phyloP scores from a whole-genome alignment of 164 flowering plant genomes.

The Paratinospora sagittata region DNA sequence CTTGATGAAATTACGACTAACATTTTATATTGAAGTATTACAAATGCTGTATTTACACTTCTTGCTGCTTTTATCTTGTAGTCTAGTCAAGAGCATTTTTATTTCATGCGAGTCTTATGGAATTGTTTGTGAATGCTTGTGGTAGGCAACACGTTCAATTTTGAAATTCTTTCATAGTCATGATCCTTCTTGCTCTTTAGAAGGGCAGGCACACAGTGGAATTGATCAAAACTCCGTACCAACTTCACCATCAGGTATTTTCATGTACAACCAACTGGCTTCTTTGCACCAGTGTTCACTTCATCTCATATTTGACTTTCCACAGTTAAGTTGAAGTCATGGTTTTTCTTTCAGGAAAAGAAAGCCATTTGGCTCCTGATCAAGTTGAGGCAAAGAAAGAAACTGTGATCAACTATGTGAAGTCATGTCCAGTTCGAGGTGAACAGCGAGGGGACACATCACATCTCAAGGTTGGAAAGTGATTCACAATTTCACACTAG shows the following conservation, averaged over 20 bases:
- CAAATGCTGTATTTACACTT: background rate
- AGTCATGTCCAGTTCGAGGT: background rate
- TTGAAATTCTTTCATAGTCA: slow-evolving; percentile 45
- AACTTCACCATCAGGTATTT: slow-evolving; percentile 38
- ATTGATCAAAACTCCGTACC: slow-evolving; percentile 17
- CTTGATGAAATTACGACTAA: too few relatives aligned
- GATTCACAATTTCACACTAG: background rate
- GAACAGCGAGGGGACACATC: slow-evolving; percentile 12
- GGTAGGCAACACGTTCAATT: slow-evolving; percentile 61
- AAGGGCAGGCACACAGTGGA: slow-evolving; percentile 21
- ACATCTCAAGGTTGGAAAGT: slow-evolving; percentile 21
- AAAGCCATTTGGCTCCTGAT: slow-evolving; percentile 16
- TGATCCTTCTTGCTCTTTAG: slow-evolving; percentile 28
- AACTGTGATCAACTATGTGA: slow-evolving; percentile 7
- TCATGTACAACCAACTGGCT: background rate
- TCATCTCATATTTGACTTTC: background rate
- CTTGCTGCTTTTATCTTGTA: background rate
- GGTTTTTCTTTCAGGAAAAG: slow-evolving; percentile 23
- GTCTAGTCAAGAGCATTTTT: background rate
- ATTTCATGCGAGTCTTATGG: background rate
- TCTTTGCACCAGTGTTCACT: background rate
- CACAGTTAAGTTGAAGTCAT: background rate
- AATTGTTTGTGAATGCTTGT: slow-evolving; percentile 4
- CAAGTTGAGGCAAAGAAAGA: slow-evolving; percentile 19
- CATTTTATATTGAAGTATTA: too few relatives aligned